Base-by-base conservation (phyloP, 768 basidiomycete genomes). In the Phlebiopsis gigantea region DNA sequence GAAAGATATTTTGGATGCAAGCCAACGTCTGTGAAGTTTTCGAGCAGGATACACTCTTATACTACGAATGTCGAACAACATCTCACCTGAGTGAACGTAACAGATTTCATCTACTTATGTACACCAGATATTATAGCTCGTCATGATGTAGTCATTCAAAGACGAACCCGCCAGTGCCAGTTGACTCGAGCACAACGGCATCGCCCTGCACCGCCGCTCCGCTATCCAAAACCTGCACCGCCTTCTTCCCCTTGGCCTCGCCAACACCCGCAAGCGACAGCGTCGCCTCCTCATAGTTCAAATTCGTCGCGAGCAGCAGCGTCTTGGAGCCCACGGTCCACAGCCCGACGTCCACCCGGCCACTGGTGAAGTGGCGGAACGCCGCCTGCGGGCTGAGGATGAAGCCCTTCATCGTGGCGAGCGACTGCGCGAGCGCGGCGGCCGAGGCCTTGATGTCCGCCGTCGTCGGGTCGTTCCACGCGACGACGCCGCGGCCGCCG, bases 401-500 rank as follows among this genome's bases (percentile, higher is more conserved):
- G 62, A 70, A 70, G 21, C 57, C 56, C 45, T 66, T 69, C 57
- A 70, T 65, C 6, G 64, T 25, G 1, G 64, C 53, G 5, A 77
- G 68, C 1, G 71, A 63, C 8, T 39, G n/a, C n/a, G 34, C 34
- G 30, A 46, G 53, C 2, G 75, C 69, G 9, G 55, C 28, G 0
- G 76, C 74, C 12, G 69, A 64, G 9, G 63, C 60, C 59, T 73
- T 74, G 60, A 78, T 71, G 46, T 72, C 73, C 17, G 59, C 45
- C 0, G 77, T 65, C 1, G 74, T 75, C 1, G 77, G 75, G 55
- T 75, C 74, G 44, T 71, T 68, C 75, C 77, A 78, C 0, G 73
- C 68, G 19, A 78, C 69, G 44, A 68, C 63, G 45, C 72, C 69
- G 63, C 82, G 66, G 1, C 74, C 85, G 5, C 88, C 86, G 54